These are phyloP conservation scores for Penicillium digitatum DNA, from an alignment of 2,329 filamentous ascomycete genomes.

Conservation along the genomic window DNA sequence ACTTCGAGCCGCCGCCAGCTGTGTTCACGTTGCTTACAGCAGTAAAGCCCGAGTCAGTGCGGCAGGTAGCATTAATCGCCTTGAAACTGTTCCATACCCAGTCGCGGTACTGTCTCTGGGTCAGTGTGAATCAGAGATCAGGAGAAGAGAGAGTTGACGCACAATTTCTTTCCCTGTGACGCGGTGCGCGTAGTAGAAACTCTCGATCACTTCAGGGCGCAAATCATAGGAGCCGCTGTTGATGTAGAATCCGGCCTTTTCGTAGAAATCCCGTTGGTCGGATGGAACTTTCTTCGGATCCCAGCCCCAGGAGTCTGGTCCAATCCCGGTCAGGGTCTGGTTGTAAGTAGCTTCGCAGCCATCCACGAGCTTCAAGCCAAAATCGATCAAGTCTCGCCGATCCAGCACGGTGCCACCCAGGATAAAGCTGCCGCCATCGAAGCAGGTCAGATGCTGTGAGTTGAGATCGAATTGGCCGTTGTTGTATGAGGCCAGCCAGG, in stretches of 20 bases:
- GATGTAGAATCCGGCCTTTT: constrained; percentile 68
- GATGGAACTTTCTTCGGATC: constrained; percentile 48
- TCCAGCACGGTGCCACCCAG: constrained; percentile 70
- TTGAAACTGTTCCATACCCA: constrained; percentile 79
- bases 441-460: constrained; percentile 64
- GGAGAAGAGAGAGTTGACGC: neutral
- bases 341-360: constrained; percentile 72
- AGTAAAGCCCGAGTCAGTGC: constrained; percentile 63
- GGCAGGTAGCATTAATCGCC: constrained; percentile 61
- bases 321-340: constrained; percentile 66
- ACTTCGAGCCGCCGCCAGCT: constrained; percentile 56
- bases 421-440: constrained; percentile 80
- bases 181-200: constrained; percentile 81
- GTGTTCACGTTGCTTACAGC: constrained; percentile 64
- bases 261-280: constrained; percentile 58
- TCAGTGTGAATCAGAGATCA: constrained; percentile 6
- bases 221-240: constrained; percentile 60
- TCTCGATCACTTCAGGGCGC: constrained; percentile 77
- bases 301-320: constrained; percentile 70
- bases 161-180: constrained; percentile 65
- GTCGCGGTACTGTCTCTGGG: constrained; percentile 59
- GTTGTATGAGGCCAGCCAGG: constrained; percentile 52
- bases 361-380: constrained; percentile 67
- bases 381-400: constrained; percentile 64
- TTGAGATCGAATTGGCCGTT: constrained; percentile 34